Percentiles rank a stretch among this genome's conserved stretches.
phyloP scores from a whole-genome alignment of 257 asterid genomes.

The Mitragyna speciosa region DNA sequence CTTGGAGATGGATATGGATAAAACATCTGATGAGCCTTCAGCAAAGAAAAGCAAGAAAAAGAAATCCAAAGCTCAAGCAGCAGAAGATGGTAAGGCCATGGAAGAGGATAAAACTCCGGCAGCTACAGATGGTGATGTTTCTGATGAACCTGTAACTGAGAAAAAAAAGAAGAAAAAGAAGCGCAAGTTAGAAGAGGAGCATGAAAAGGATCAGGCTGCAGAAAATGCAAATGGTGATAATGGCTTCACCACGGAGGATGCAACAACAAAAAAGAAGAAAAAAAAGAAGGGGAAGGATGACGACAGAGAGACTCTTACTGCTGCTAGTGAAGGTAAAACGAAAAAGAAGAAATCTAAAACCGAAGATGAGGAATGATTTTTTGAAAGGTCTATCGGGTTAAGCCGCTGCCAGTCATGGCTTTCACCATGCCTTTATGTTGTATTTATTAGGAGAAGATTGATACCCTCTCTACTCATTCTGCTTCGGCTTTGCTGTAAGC shows the following conservation, averaged over 20 bases:
- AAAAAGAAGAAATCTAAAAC: conserved; percentile 56
- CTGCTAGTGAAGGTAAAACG: conserved; percentile 48
- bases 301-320: conserved; percentile 30
- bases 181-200: conserved; percentile 49
- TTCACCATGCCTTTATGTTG: neutral
- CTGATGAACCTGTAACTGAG: conserved; percentile 64
- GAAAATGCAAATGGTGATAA: conserved; percentile 29
- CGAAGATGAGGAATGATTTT: conserved; percentile 35
- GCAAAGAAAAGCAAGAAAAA: conserved; percentile 49
- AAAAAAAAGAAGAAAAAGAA: conserved; percentile 80
- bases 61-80: conserved; percentile 36
- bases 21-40: conserved; percentile 24
- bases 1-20: conserved; percentile 40
- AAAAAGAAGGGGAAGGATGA: conserved; percentile 60
- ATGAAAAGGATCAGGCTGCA: conserved; percentile 23
- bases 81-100: conserved; percentile 31
- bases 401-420: neutral
- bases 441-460: conserved; percentile 17
- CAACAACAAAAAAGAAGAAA: conserved; percentile 51
- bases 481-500: neutral
- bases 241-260: conserved; percentile 44
- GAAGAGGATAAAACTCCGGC: conserved; percentile 47
- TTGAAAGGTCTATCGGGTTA: neutral
- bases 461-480: neutral
- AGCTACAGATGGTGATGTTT: conserved; percentile 42